These are phyloP conservation scores for Pharnaceum exiguum DNA, from an alignment of 148 eudicot genomes.

Conservation along the genomic window DNA sequence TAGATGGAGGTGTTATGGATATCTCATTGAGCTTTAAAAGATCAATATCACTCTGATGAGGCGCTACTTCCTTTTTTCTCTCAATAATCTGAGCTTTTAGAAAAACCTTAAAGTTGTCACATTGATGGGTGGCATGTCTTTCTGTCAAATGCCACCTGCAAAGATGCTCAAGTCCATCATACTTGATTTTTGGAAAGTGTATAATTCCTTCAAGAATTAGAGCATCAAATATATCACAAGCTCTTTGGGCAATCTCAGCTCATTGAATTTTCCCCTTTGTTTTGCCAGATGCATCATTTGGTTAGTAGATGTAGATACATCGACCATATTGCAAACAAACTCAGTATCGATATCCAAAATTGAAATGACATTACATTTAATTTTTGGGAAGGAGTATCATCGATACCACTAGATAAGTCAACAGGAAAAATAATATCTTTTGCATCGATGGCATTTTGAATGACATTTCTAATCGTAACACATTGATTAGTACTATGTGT, in stretches of 20 bases:
- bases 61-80: no score
- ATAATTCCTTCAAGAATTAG: background rate
- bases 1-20: no score
- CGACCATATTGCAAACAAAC: no score
- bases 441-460: background rate
- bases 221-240: background rate
- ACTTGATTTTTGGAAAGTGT: background rate
- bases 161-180: background rate
- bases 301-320: no score
- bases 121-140: background rate
- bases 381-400: no score
- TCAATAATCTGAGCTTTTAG: no score
- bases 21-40: no score
- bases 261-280: background rate
- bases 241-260: background rate
- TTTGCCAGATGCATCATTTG: background rate
- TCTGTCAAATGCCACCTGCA: background rate
- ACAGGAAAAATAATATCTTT: background rate
- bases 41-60: no score
- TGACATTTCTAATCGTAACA: background rate
- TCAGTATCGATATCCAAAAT: no score
- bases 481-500: background rate
- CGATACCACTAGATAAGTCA: no score
- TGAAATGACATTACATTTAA: no score
- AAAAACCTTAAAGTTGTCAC: no score